Base-by-base conservation (phyloP, 345 rosid genomes). In the Moricandia arvensis region DNA sequence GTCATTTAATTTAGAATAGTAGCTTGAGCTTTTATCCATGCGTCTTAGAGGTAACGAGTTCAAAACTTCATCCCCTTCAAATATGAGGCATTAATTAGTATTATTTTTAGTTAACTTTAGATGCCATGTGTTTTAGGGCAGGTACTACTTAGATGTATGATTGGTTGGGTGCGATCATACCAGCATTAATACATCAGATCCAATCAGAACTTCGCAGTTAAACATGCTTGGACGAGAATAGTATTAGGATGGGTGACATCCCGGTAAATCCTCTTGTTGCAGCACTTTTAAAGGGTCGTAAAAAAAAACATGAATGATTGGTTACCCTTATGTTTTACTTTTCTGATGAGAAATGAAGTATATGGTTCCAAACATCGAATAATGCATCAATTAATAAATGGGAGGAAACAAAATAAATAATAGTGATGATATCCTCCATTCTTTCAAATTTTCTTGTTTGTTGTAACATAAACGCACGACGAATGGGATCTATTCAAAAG, bases 291-390 rank as follows among this genome's bases (percentile, higher is more conserved):
- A n/a, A n/a, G n/a, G n/a, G n/a, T n/a, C n/a, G n/a, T n/a, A n/a
- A n/a, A n/a, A n/a, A n/a, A n/a, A n/a, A n/a, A n/a, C n/a, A 45
- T 47, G 53, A 5, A 47, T 33, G 65, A 16, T 17, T 61, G 27
- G 8, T 16, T 16, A 9, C 45, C 47, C 45, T 31, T 33, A 18
- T 37, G 18, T 29, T 59, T 30, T 30, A 21, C 2, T 59, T 17
- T 34, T 21, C 63, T 53, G 76, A 72, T 2, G 24, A 21, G 24
- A 21, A 51, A 73, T 63, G 38, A 73, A 73, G 37, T 59, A 54
- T 54, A 37, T 26, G 30, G 57, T 63, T 73, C 64, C 57, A 73
- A 73, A 73, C 12, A 17, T 17, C 8, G 3, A 47, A 61, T 11
- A 21, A 37, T 53, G 33, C 43, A 54, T 37, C 41, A 53, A 63